Conservation (phyloP, 2,329 filamentous ascomycete species). For the Emergomyces orientalis region DNA sequence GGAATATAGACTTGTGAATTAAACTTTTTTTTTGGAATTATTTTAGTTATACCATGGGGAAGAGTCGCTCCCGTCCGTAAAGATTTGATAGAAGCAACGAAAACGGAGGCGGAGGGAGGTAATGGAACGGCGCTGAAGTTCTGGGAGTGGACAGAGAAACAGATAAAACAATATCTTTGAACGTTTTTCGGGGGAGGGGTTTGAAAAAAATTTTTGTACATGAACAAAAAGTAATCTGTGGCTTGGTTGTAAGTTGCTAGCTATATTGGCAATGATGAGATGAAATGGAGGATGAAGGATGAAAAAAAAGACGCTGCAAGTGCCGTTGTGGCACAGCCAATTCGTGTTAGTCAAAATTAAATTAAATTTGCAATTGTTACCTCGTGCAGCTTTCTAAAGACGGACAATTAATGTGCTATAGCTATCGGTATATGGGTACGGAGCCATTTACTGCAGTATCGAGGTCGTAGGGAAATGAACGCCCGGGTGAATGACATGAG, state of each 20-base stretch:
- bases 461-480: neutral
- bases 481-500: neutral
- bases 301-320: too few relatives aligned
- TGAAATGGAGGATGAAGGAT: too few relatives aligned
- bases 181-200: too few relatives aligned
- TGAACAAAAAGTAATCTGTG: too few relatives aligned
- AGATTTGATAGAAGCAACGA: conserved; percentile 19
- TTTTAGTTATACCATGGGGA: conserved; percentile 18
- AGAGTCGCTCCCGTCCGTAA: conserved; percentile 9
- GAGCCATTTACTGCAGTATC: neutral
- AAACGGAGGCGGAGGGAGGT: conserved; percentile 21
- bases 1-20: neutral
- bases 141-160: conserved; percentile 35
- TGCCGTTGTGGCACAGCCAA: too few relatives aligned
- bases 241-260: neutral
- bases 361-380: too few relatives aligned
- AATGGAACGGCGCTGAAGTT: conserved; percentile 27
- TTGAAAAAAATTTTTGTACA: too few relatives aligned
- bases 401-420: too few relatives aligned
- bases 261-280: too few relatives aligned
- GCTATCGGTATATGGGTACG: neutral
- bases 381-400: too few relatives aligned
- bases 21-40: neutral
- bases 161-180: conserved; percentile 17
- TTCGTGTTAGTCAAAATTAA: too few relatives aligned